These are phyloP conservation scores for Malassezia vespertilionis DNA, from an alignment of 1,284 basidiomycete species.

Conservation along the genomic window DNA sequence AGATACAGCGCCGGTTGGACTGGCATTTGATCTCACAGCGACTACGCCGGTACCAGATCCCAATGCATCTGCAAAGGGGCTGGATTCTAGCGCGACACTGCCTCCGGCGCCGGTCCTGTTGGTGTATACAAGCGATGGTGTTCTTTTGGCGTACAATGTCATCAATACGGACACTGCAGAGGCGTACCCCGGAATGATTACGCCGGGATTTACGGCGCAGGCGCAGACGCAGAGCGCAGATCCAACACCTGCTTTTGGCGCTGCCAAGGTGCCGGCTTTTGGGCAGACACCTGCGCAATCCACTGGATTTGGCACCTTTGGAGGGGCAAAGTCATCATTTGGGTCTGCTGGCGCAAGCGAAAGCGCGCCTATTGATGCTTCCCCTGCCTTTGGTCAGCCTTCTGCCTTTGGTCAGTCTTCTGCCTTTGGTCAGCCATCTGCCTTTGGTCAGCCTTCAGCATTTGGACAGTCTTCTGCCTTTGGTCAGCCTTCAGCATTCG, in stretches of 20 bases:
- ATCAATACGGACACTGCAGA: constrained; percentile 53
- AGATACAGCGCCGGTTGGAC: constrained; percentile 61
- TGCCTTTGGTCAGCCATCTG: constrained; percentile 21
- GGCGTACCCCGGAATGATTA: constrained; percentile 50
- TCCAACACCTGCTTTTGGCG: constrained; percentile 14
- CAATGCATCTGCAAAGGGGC: constrained; percentile 51
- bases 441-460: constrained; percentile 25
- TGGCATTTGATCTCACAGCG: constrained; percentile 62
- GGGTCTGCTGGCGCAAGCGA: constrained; percentile 19
- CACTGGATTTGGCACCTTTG: constrained; percentile 4
- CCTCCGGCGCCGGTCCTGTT: constrained; percentile 58
- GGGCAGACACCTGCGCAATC: constrained; percentile 19
- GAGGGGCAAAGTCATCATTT: constrained; percentile 9
- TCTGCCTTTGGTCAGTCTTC: constrained; percentile 29
- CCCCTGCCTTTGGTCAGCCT: constrained; percentile 23
- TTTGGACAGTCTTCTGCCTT: constrained; percentile 31
- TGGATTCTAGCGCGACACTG: constrained; percentile 49
- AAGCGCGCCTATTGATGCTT: constrained; percentile 29
- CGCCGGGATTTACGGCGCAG: neutral
- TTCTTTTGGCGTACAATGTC: constrained; percentile 63
- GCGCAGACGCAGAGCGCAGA: neutral
- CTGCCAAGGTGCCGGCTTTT: constrained; percentile 35
- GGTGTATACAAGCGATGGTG: constrained; percentile 69
- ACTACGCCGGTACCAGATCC: constrained; percentile 53
- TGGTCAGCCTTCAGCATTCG: constrained; percentile 34